phyloP scores from a whole-genome alignment of 176 grass and related monocot species.

The Triticum dicoccoides region DNA sequence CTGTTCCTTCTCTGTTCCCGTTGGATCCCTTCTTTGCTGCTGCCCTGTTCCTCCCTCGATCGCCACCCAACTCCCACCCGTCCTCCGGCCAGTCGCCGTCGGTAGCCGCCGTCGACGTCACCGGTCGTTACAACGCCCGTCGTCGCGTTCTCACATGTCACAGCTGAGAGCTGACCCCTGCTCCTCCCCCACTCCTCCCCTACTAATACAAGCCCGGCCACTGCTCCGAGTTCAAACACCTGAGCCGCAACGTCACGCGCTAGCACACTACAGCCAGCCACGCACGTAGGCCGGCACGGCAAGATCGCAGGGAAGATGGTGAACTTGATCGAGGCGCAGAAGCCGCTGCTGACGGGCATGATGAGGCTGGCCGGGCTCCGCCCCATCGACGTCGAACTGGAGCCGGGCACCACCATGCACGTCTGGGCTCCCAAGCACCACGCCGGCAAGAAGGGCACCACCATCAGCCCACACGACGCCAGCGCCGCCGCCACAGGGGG shows the following conservation, averaged over 20 bases:
- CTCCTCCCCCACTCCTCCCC: neutral
- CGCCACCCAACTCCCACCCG: slow-evolving; percentile 32
- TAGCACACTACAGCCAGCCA: neutral
- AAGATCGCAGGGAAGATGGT: slow-evolving; percentile 50
- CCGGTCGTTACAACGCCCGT: slow-evolving; percentile 30
- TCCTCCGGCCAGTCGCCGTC: slow-evolving; percentile 19
- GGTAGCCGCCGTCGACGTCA: slow-evolving; percentile 6
- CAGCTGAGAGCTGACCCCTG: slow-evolving; percentile 7
- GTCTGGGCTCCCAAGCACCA: slow-evolving; percentile 83
- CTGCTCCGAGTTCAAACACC: neutral
- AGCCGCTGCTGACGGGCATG: slow-evolving; percentile 67
- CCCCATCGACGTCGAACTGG: slow-evolving; percentile 62
- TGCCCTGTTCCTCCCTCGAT: neutral
- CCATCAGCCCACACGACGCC: slow-evolving; percentile 22
- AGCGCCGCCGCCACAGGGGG: neutral
- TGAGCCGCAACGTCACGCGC: neutral
- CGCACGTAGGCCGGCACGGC: neutral
- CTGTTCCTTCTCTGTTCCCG: neutral
- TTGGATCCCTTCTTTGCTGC: slow-evolving; percentile 10
- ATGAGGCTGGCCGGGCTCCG: slow-evolving; percentile 69
- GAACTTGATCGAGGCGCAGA: slow-evolving; percentile 79
- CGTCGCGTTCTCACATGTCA: neutral
- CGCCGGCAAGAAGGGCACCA: slow-evolving; percentile 44
- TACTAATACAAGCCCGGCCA: slow-evolving; percentile 13
- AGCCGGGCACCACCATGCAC: slow-evolving; percentile 78